Base-by-base conservation (phyloP, 164 flowering plant species). In the Chimonanthus salicifolius region DNA sequence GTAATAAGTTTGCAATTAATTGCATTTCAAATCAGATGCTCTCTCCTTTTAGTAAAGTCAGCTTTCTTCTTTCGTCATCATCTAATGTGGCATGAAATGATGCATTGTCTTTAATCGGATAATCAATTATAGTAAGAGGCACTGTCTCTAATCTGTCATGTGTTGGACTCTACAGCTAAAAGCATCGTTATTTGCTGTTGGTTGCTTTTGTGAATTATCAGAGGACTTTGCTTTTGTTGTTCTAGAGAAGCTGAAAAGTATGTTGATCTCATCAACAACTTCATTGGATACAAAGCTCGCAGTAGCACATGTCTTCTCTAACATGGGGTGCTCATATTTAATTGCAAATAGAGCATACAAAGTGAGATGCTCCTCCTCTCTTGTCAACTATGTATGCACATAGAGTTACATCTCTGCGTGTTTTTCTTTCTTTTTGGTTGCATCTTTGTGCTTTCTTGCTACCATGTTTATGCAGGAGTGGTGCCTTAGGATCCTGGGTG, bases 171-270 rank as follows among this genome's bases (percentile, higher is more conserved):
- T 82, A 63, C 87, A 94, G 98, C 90, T 83, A 45, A 88, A 83
- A 79, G 97, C 98, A 70, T 84, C 99, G 50, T 72, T 93, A 16
- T 92, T 87, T 86, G 91, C 97, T 71, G 94, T 87, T 0, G 88
- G 92, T 6, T 89, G 92, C 89, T 87, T 87, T 69, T 85, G 84
- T 79, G 92, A 92, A 80, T 64, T 85, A 71, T 85, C 89, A 13
- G 87, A 83, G 79, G 98, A 89, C 81, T 95, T 93, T 81, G 86
- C 94, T 5, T 73, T 4, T 78, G 82, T 88, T 76, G 63, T 88
- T 70, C 80, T 93, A 74, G 89, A 84, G 83, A 81, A 84, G 64
- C 77, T 95, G 49, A 74, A 82, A 58, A 80, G 82, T 58, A 74
- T 87, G 74, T 69, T 88, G 76, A 74, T 80, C 68, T 88, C 88